Percentiles rank a stretch among this genome's conserved stretches.
Conservation (phyloP, 371 early-diverging fungal genomes). For the Mortierella sp. region DNA sequence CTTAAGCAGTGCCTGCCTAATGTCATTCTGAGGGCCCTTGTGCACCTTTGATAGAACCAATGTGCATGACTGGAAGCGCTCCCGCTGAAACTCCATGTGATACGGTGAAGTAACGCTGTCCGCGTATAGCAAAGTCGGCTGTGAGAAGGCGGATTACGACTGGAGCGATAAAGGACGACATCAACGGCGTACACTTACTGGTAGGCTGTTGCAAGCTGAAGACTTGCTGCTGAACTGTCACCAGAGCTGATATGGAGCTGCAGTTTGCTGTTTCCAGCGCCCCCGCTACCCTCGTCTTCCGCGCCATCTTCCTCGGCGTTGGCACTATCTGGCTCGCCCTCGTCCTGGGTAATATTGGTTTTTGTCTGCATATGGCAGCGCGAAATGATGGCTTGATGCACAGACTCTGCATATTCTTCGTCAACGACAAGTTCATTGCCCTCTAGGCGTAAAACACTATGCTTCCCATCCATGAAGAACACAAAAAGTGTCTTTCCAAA, state of each 20-base stretch:
- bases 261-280: slow-evolving; percentile 32
- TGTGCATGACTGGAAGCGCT: slow-evolving; percentile 38
- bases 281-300: slow-evolving; percentile 54
- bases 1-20: slow-evolving; percentile 1
- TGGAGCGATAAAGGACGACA: too few relatives aligned
- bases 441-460: slow-evolving; percentile 13
- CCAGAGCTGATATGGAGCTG: slow-evolving; percentile 38
- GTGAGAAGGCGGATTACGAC: too few relatives aligned
- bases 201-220: slow-evolving; percentile 23
- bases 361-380: slow-evolving; percentile 41
- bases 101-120: slow-evolving; percentile 40
- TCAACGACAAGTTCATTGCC: slow-evolving; percentile 13
- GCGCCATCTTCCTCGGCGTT: slow-evolving; percentile 61
- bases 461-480: slow-evolving; percentile 51
- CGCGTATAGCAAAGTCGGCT: background rate
- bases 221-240: slow-evolving; percentile 10
- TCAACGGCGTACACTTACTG: slow-evolving; percentile 19
- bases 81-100: slow-evolving; percentile 48
- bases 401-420: slow-evolving; percentile 25
- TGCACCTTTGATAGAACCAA: slow-evolving; percentile 23
- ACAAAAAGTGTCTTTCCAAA: slow-evolving; percentile 15
- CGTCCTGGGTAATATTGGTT: slow-evolving; percentile 45
- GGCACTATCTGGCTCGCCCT: slow-evolving; percentile 66
- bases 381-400: slow-evolving; percentile 30
- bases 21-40: background rate